Conservation (phyloP, 129 eudicot genomes). For the Flaveria brownii region DNA sequence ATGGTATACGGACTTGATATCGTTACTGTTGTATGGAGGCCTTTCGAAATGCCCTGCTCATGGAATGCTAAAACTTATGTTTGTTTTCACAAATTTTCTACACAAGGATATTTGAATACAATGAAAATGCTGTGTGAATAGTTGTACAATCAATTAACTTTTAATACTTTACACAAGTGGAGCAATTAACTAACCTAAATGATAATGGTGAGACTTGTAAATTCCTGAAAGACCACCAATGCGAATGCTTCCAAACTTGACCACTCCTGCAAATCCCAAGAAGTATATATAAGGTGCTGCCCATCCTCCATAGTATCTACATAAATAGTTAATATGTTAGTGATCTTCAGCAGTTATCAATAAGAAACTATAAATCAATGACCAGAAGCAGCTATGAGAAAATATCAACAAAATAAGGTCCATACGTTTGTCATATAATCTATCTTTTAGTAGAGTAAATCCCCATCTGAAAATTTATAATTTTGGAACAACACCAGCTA, state of each 20-base stretch:
- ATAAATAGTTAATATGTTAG: slow-evolving; percentile 27
- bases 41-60: slow-evolving; percentile 86
- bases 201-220: slow-evolving; percentile 67
- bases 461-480: too few relatives aligned
- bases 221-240: slow-evolving; percentile 98
- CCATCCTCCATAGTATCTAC: slow-evolving; percentile 99
- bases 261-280: slow-evolving; percentile 91
- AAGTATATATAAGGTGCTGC: slow-evolving; percentile 90
- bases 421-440: background rate
- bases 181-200: slow-evolving; percentile 54
- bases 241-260: slow-evolving; percentile 89
- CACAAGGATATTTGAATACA: background rate
- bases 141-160: background rate
- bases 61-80: slow-evolving; percentile 1
- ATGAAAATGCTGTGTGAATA: slow-evolving; percentile 4
- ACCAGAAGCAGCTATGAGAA: background rate
- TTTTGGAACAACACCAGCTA: too few relatives aligned
- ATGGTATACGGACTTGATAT: slow-evolving; percentile 85
- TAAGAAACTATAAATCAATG: background rate
- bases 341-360: slow-evolving; percentile 23
- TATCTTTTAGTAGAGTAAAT: background rate
- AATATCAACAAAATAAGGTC: background rate
- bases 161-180: background rate
- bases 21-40: slow-evolving; percentile 73
- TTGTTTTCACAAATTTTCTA: too few relatives aligned